phyloP scores from a whole-genome alignment of 345 rosid species.

The Noccaea caerulescens region DNA sequence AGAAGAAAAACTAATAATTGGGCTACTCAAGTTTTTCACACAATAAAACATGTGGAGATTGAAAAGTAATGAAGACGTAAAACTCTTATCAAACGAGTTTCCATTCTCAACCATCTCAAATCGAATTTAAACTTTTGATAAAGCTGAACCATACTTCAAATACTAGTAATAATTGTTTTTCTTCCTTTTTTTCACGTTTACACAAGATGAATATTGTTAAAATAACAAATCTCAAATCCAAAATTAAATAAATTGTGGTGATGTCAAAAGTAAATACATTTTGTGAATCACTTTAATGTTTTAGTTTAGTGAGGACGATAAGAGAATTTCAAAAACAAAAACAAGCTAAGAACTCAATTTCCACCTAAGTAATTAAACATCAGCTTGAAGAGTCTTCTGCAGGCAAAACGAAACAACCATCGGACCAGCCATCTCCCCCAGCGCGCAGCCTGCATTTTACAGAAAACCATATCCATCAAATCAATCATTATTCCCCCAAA shows the following conservation, averaged over 20 bases:
- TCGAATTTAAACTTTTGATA: too few relatives aligned
- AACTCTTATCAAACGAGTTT: too few relatives aligned
- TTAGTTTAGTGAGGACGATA: background rate
- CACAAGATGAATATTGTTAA: too few relatives aligned
- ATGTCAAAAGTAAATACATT: slow-evolving; percentile 30
- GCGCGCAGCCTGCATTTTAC: slow-evolving; percentile 66
- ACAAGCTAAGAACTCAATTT: slow-evolving; percentile 29
- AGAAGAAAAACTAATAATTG: too few relatives aligned
- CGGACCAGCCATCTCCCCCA: slow-evolving; percentile 90
- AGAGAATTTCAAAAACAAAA: background rate
- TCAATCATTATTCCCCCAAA: slow-evolving; percentile 14
- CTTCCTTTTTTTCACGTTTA: too few relatives aligned
- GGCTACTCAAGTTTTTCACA: too few relatives aligned
- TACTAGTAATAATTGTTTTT: too few relatives aligned
- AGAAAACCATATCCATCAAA: background rate
- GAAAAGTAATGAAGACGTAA: too few relatives aligned
- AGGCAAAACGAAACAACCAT: slow-evolving; percentile 64
- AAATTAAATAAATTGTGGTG: slow-evolving; percentile 16
- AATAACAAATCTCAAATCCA: background rate
- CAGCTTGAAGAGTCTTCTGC: slow-evolving; percentile 60
- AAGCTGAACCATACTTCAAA: too few relatives aligned
- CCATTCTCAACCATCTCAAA: too few relatives aligned
- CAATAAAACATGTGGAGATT: too few relatives aligned
- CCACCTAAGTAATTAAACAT: slow-evolving; percentile 44
- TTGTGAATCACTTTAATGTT: slow-evolving; percentile 15